These are phyloP conservation scores for Trichomonas gallinae DNA, from an alignment of 208 protist species.

Conservation along the genomic window DNA sequence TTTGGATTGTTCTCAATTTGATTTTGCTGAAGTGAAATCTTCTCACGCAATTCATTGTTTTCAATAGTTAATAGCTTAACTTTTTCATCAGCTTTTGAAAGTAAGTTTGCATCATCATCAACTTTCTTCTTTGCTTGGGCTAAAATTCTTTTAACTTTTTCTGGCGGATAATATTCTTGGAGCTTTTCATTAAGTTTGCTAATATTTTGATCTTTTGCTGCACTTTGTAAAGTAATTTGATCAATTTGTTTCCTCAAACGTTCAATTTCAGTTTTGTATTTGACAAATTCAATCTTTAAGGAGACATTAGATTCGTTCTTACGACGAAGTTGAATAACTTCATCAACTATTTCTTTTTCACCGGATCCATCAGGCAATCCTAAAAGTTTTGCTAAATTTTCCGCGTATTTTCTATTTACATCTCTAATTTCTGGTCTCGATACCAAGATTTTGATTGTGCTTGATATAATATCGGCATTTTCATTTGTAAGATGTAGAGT, in stretches of 20 bases:
- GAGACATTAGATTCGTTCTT: not conserved
- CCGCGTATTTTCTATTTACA: not conserved
- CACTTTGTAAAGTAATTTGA: not conserved
- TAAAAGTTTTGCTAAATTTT: not conserved
- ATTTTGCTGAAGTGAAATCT: not conserved
- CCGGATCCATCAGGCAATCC: not conserved
- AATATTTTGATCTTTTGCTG: not conserved
- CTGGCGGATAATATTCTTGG: not conserved
- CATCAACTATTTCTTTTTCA: not conserved
- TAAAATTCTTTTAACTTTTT: not conserved
- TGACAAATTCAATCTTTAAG: not conserved
- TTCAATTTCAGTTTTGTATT: not conserved
- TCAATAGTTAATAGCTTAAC: not conserved
- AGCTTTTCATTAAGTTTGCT: not conserved
- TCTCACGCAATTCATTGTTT: not conserved
- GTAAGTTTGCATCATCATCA: not conserved
- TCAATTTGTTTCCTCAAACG: not conserved
- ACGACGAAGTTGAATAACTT: not conserved
- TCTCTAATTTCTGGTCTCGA: not conserved
- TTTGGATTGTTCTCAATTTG: not conserved
- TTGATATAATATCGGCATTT: not conserved
- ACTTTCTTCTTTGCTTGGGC: not conserved
- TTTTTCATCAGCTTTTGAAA: not conserved
- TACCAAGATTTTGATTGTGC: not conserved
- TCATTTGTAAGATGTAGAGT: not conserved